These are phyloP conservation scores for Butyriboletus loyo DNA, from an alignment of 768 basidiomycete genomes.

Conservation along the genomic window DNA sequence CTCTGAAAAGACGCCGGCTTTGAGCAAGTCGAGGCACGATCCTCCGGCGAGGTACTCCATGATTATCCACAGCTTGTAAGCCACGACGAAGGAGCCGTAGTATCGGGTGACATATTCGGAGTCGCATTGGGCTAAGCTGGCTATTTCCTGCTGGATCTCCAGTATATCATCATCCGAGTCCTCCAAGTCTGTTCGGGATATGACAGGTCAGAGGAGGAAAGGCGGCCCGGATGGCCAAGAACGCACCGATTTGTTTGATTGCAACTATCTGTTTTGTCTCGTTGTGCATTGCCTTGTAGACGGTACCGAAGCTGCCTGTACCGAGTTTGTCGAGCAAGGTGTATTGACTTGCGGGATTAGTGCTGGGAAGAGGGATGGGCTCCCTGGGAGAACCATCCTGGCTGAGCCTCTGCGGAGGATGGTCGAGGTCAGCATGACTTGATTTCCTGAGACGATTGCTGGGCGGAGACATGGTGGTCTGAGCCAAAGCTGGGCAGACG, in stretches of 20 bases:
- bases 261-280: conserved; percentile 94
- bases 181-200: conserved; percentile 72
- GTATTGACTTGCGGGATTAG: conserved; percentile 86
- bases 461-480: conserved; percentile 43
- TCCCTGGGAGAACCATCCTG: conserved; percentile 43
- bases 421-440: conserved; percentile 36
- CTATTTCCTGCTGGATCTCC: conserved; percentile 98
- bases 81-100: conserved; percentile 94
- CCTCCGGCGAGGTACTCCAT: conserved; percentile 99
- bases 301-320: conserved; percentile 93
- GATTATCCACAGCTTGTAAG: conserved; percentile 98
- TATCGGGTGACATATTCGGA: conserved; percentile 96
- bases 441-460: conserved; percentile 38
- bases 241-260: conserved; percentile 94
- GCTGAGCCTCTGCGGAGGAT: conserved; percentile 29
- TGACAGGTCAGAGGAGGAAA: neutral
- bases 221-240: conserved; percentile 2
- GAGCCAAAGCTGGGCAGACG: conserved; percentile 14
- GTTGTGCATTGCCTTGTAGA: conserved; percentile 97
- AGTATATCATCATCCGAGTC: conserved; percentile 98
- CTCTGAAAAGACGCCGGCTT: conserved; percentile 87
- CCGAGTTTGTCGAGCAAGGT: conserved; percentile 95
- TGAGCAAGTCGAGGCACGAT: conserved; percentile 95
- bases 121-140: conserved; percentile 92
- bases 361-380: conserved; percentile 68